Percentiles rank a stretch among this genome's conserved stretches.
These are phyloP conservation scores for Coelastrella sp. DNA, from an alignment of 139 green algal species.

Conservation along the genomic window DNA sequence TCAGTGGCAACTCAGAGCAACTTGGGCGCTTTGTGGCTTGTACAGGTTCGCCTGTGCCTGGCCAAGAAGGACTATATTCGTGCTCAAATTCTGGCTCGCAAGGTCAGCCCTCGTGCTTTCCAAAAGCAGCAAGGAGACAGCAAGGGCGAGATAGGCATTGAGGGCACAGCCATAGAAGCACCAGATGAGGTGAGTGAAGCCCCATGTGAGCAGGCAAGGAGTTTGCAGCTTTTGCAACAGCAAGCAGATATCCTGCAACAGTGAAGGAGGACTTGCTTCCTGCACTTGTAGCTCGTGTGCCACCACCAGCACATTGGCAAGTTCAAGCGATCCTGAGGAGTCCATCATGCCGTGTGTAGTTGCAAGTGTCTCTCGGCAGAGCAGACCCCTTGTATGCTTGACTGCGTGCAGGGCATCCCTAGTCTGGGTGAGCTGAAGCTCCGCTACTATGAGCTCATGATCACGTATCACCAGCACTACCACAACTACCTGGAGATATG, in stretches of 20 bases:
- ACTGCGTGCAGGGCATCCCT: slow-evolving; percentile 68
- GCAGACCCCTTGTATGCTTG: neutral
- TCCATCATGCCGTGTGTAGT: no score
- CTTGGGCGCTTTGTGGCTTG: no score
- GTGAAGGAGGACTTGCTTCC: no score
- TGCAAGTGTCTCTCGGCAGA: no score
- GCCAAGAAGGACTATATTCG: slow-evolving; percentile 92
- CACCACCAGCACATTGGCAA: no score
- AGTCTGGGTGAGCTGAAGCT: slow-evolving; percentile 92
- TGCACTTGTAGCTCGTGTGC: no score
- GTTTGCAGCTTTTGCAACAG: no score
- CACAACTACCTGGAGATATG: slow-evolving; percentile 96
- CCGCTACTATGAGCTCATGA: slow-evolving; percentile 94
- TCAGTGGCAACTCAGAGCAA: no score
- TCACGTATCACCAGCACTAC: slow-evolving; percentile 88
- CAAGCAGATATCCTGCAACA: no score
- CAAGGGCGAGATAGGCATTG: slow-evolving; percentile 90
- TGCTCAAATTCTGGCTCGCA: slow-evolving; percentile 93
- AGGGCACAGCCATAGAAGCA: slow-evolving; percentile 91
- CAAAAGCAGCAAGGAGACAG: slow-evolving; percentile 74
- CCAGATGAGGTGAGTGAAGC: slow-evolving; percentile 81
- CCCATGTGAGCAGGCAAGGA: no score
- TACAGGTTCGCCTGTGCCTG: slow-evolving; percentile 92
- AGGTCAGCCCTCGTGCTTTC: slow-evolving; percentile 94
- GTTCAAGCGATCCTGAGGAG: no score